Evolutionary conservation across 1,284 basidiomycete species (phyloP).

Genomic region (Pisolithus thermaeus): DNA sequence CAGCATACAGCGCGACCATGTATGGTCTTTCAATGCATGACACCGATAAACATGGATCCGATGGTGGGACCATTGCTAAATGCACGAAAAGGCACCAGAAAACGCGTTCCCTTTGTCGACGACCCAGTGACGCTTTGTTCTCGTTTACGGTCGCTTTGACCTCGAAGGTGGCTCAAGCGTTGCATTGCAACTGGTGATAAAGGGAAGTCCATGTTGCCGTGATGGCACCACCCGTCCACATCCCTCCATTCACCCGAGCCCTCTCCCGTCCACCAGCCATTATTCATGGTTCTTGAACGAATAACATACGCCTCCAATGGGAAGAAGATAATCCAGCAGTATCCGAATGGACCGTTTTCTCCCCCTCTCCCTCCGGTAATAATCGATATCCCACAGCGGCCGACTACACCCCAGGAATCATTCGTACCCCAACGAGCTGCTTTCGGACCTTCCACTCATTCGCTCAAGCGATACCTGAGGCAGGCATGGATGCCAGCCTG

Average conservation of each 20-base stretch:
- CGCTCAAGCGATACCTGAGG: constrained; percentile 7
- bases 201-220: not conserved
- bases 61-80: no score
- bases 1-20: not conserved
- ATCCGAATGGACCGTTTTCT: not conserved
- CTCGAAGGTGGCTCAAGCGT: not conserved
- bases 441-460: not conserved
- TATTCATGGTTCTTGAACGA: not conserved
- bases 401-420: not conserved
- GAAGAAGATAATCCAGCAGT: not conserved
- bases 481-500: constrained; percentile 11
- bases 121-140: not conserved
- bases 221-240: not conserved
- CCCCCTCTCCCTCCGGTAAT: not conserved
- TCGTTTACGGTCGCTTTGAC: not conserved
- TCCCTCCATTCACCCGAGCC: not conserved
- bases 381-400: not conserved
- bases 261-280: not conserved
- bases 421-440: not conserved
- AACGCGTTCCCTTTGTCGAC: not conserved
- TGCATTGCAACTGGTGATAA: not conserved
- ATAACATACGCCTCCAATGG: not conserved
- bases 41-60: not conserved
- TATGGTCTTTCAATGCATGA: not conserved
- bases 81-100: no score